Base-by-base conservation (phyloP, 768 basidiomycete genomes). In the Epithele typhae region DNA sequence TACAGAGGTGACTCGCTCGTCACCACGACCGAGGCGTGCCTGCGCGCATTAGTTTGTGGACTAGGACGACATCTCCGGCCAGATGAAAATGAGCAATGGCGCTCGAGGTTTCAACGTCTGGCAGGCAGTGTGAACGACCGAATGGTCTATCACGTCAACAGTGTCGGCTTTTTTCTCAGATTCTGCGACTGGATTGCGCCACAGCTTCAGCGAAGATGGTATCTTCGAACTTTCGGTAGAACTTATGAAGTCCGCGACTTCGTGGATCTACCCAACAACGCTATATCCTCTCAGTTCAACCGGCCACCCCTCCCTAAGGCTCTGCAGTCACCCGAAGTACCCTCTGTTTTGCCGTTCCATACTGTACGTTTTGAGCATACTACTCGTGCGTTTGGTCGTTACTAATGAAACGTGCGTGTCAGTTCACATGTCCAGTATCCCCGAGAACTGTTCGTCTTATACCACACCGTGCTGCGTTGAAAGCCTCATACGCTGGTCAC, bases 301-400 rank as follows among this genome's bases (percentile, higher is more conserved):
- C 51, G 53, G 19, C 59, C 59, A 10, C 10, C 43, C 15, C 24
- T 59, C 5, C 57, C 57, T 1, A 50, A 53, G 37, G 52, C 53
- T 36, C 57, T 70, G 33, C 58, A 58, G 42, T 45, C 58, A 15
- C 68, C 65, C 11, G 60, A 56, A 4, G 56, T 72, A 6, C 72
- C 73, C 2, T 64, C 68, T 22, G 70, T 77, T 17, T 51, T 77
- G 6, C 76, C 76, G 0, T 77, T 77, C 57, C 73, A 77, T 41
- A 73, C 73, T 21, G 73, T 75, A 44, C 47, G 71, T 48, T 14
- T 24, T 21, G 9, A 14, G 23, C n/a, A n/a, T n/a, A n/a, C n/a
- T 40, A 18, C 17, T 41, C 25, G 33, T 37, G 18, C n/a, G 37
- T 14, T 27, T 32, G 25, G 32, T 19, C 19, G n/a, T 34, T 12